Base-by-base conservation (phyloP, 805 yeast genomes). In the Henningerozyma blattae region DNA sequence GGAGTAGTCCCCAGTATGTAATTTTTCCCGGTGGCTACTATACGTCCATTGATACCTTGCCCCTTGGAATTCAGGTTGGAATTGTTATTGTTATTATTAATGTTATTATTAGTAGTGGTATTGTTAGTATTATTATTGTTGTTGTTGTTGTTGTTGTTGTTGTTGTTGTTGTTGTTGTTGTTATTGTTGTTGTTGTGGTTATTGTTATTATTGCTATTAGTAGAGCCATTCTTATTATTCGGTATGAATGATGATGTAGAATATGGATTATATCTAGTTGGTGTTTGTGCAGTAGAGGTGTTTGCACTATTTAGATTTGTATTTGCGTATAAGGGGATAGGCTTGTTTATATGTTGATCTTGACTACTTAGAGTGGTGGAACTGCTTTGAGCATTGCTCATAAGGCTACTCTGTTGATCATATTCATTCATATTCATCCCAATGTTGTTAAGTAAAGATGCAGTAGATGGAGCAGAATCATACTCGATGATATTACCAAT, bases 1-100 rank as follows among this genome's bases (percentile, higher is more conserved):
- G n/a, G n/a, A n/a, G n/a, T n/a, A n/a, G n/a, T n/a, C n/a, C 58
- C 58, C 9, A 54, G 38, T 15, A 55, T 54, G 32, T 54, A 54
- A 36, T 52, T 54, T 32, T 55, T 55, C 4, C 59, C 59, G 8
- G 58, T 52, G 28, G 52, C 58, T 4, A 48, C 46, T 35, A 45
- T 50, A 22, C 39, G 42, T 25, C 33, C 12, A 9, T 31, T 15
- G 22, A 24, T n/a, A n/a, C n/a, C n/a, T n/a, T n/a, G n/a, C n/a
- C n/a, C n/a, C n/a, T n/a, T n/a, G n/a, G n/a, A n/a, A n/a, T n/a
- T n/a, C n/a, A n/a, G n/a, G n/a, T n/a, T n/a, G n/a, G n/a, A n/a
- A n/a, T n/a, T n/a, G n/a, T n/a, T n/a, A n/a, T n/a, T n/a, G n/a
- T n/a, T n/a, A n/a, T n/a, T n/a, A n/a, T n/a, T n/a, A n/a, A n/a